phyloP scores from a whole-genome alignment of 306 rosid genomes.

The Quercus agrifolia region DNA sequence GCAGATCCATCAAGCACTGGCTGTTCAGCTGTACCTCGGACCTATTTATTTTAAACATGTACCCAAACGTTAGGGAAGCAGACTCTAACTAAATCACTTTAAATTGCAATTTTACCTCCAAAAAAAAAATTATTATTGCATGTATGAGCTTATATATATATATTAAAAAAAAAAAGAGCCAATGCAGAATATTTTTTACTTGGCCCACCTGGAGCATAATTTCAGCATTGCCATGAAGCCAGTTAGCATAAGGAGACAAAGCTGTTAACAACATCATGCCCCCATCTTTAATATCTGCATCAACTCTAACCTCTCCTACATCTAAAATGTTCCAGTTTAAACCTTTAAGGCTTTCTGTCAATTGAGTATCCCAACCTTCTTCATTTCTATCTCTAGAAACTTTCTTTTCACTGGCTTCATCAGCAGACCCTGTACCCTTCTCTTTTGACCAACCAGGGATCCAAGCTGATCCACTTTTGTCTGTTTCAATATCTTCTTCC shows the following conservation, averaged over 20 bases:
- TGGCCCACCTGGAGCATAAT: conserved; percentile 75
- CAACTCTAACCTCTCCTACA: conserved; percentile 84
- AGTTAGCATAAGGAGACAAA: conserved; percentile 78
- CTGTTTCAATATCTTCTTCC: conserved; percentile 55
- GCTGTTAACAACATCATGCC: conserved; percentile 96
- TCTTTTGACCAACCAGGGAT: conserved; percentile 71
- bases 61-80: conserved; percentile 12
- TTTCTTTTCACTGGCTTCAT: conserved; percentile 51
- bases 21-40: conserved; percentile 85
- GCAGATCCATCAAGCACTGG: conserved; percentile 90
- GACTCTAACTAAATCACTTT: conserved; percentile 7
- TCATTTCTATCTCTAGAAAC: conserved; percentile 65
- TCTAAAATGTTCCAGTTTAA: conserved; percentile 74
- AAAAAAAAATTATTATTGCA: background rate
- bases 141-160: background rate
- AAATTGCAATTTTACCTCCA: background rate
- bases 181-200: background rate
- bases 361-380: conserved; percentile 70
- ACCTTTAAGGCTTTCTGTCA: conserved; percentile 82
- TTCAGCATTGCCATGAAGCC: conserved; percentile 95
- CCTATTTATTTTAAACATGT: conserved; percentile 48
- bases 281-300: conserved; percentile 91
- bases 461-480: conserved; percentile 46
- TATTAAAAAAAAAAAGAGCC: background rate
- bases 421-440: conserved; percentile 38